Evolutionary conservation across 306 rosid genomes (phyloP), one percentile per base, ranked within the genome.

Genomic region (Cucurbita maxima): DNA sequence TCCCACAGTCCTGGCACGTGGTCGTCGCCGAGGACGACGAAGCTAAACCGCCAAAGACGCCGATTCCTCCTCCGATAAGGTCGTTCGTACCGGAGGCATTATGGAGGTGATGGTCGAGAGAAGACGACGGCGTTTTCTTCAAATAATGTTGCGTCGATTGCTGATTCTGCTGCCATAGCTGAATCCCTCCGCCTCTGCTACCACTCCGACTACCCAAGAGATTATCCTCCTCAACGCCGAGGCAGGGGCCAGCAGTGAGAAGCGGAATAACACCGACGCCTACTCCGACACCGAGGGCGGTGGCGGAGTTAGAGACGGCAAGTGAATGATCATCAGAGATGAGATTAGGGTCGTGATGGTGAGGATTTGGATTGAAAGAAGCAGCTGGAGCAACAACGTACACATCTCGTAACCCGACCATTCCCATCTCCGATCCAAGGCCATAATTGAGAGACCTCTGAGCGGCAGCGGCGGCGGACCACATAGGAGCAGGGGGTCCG

Each of bases 1-100:
- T 94, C 8, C 98, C 98, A 38, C 98, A 94, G 64, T 94, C 98
- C 72, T 92, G 96, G 19, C 97, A 92, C 14, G 97, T 88, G 20
- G 77, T 12, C 0, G 91, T 76, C 37, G 84, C 76, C 0, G 76
- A 71, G 0, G 83, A 51, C 2, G 83, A 81, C 5, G 89, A 74
- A 13, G 87, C 84, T 22, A 69, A 77, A 0, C 72, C 83, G 0
- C 75, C 75, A 1, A 55, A 74, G 3, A 13, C 74, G 70, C 5
- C 76, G 43, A 41, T 67, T 54, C 77, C 81, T 0, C 74, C 67
- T 11, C 36, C 64, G 55, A 51, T n/a, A 1, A 66, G 37, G 1
- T 45, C 45, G 8, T 64, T 43, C 76, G 48, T 13, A 81, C 43
- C 67, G 25, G 66, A 18, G 5, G 20, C 11, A 55, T 18, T 54